phyloP scores from a whole-genome alignment of 345 rosid genomes.

The Theobroma cacao region DNA sequence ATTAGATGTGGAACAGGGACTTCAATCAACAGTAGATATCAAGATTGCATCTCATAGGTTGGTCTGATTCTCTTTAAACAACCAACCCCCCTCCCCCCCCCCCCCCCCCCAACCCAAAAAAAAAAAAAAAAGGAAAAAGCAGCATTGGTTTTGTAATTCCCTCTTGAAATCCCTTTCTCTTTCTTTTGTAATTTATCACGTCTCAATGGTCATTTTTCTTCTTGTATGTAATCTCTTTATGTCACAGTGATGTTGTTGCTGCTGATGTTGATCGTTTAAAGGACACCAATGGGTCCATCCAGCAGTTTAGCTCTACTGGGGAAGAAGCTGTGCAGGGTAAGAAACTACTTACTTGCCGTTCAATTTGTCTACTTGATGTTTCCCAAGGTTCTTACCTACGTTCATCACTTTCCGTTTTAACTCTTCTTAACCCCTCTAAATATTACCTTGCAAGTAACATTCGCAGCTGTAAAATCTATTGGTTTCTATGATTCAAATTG shows the following conservation, averaged over 20 bases:
- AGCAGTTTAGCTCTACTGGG: constrained; percentile 10
- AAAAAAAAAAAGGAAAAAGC: background rate
- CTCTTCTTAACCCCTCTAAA: background rate
- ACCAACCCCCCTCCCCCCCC: too few species aligned
- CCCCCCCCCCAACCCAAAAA: too few species aligned
- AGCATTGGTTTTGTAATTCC: background rate
- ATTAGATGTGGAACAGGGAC: constrained; percentile 6
- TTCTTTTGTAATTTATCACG: background rate
- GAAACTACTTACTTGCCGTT: background rate
- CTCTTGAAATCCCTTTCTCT: background rate
- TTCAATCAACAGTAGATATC: constrained; percentile 19
- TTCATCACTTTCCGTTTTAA: background rate
- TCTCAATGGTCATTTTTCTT: background rate
- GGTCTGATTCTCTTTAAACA: background rate
- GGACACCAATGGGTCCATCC: constrained; percentile 15
- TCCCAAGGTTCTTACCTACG: too few species aligned
- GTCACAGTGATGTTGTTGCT: constrained; percentile 23
- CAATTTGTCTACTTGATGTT: too few species aligned
- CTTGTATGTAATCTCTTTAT: constrained; percentile 7
- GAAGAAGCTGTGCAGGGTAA: constrained; percentile 30
- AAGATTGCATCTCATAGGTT: constrained; percentile 30
- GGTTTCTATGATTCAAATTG: background rate
- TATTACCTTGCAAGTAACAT: background rate
- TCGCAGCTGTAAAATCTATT: background rate
- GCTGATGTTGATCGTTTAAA: background rate